Percentiles rank a stretch among this genome's conserved stretches.
These are phyloP conservation scores for Vaccinium vitisidaea DNA, from an alignment of 148 eudicot species.

Conservation along the genomic window DNA sequence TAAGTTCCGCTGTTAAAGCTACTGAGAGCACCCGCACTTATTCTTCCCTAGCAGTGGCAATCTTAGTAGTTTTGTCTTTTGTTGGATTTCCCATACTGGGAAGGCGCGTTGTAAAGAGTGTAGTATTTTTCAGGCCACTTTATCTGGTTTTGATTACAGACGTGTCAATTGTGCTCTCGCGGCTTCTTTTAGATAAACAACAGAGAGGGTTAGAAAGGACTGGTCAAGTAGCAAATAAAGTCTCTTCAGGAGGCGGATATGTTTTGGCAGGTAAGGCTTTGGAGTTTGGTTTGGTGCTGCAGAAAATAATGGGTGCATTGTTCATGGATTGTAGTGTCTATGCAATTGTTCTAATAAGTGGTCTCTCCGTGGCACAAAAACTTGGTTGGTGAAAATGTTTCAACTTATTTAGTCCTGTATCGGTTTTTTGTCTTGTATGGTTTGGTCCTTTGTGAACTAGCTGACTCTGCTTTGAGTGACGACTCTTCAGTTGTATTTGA, in stretches of 20 bases:
- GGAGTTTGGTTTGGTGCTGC: conserved; percentile 63
- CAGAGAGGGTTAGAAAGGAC: conserved; percentile 23
- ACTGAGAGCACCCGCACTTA: conserved; percentile 54
- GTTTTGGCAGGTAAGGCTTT: conserved; percentile 56
- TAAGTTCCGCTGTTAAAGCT: conserved; percentile 48
- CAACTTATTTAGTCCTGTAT: not conserved
- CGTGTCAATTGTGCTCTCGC: conserved; percentile 46
- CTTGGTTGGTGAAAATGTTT: conserved; percentile 18
- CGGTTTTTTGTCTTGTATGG: not conserved
- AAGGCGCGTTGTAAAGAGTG: conserved; percentile 34
- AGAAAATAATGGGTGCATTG: conserved; percentile 49
- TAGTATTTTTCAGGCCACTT: conserved; percentile 62
- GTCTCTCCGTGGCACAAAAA: conserved; percentile 44
- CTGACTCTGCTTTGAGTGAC: not conserved
- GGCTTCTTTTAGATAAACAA: conserved; percentile 42
- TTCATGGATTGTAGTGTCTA: conserved; percentile 74
- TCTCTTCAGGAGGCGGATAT: conserved; percentile 35
- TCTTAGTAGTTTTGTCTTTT: conserved; percentile 58
- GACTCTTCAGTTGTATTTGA: not conserved
- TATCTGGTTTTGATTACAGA: conserved; percentile 62
- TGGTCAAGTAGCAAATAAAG: conserved; percentile 21
- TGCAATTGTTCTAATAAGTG: conserved; percentile 52
- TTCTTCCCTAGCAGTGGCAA: conserved; percentile 51
- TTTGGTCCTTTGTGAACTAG: conserved; percentile 5
- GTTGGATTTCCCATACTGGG: conserved; percentile 65